A percentile compares a stretch with the other conserved stretches of the same genome.
Evolutionary conservation across 2,329 filamentous ascomycete genomes (phyloP).

Genomic region (Fusarium xylarioides): DNA sequence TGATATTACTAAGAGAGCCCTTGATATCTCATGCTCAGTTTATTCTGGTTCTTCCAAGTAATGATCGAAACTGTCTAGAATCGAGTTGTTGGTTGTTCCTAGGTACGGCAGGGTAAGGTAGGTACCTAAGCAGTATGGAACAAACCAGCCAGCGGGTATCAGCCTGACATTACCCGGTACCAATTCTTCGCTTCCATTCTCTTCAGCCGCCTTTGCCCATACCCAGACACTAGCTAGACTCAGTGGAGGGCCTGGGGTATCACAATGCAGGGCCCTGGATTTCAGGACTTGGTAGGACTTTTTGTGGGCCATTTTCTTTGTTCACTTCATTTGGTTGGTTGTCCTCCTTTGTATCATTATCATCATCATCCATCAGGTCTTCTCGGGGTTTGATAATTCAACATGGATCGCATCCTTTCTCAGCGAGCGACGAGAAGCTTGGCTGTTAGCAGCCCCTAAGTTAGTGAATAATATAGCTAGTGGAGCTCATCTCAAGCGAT

Average conservation of each 20-base stretch:
- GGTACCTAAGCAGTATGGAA: background rate
- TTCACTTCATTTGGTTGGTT: background rate
- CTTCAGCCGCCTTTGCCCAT: background rate
- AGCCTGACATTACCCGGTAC: background rate
- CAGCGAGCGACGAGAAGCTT: background rate
- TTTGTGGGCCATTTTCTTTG: slow-evolving; percentile 5
- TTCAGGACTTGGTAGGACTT: slow-evolving; percentile 21
- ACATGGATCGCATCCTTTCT: background rate
- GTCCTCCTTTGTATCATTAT: too few species aligned
- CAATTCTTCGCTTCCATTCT: background rate
- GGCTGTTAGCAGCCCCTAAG: background rate
- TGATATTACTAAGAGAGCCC: background rate
- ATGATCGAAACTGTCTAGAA: background rate
- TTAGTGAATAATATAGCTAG: background rate
- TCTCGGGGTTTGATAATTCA: background rate
- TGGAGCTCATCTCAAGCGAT: background rate
- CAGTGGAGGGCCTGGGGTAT: background rate
- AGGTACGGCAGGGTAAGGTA: background rate
- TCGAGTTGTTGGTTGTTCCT: background rate
- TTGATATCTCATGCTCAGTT: background rate
- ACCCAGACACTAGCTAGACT: background rate
- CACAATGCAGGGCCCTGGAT: slow-evolving; percentile 1
- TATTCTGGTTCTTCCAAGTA: background rate
- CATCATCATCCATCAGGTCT: background rate
- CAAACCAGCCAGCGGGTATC: background rate